Evolutionary conservation across 306 rosid genomes (phyloP).

Genomic region (Castanea sativa): DNA sequence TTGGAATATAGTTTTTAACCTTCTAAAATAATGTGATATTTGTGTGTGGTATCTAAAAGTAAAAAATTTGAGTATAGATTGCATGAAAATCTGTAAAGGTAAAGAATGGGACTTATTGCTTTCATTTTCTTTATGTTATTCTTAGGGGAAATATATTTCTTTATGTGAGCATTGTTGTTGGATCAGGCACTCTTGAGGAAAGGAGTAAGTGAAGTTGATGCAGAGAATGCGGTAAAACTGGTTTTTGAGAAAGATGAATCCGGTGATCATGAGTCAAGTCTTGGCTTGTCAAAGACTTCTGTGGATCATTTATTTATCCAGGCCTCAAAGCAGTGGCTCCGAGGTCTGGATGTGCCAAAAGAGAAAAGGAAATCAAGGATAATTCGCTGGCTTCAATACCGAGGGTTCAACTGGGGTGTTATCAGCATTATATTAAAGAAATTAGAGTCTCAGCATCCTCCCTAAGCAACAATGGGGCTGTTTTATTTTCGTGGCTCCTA

Average conservation of each 20-base stretch:
- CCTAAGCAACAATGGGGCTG: conserved; percentile 31
- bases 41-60: not conserved
- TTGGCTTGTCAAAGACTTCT: conserved; percentile 43
- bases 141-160: conserved; percentile 3
- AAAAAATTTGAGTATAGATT: not conserved
- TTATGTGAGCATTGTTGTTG: conserved; percentile 26
- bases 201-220: conserved; percentile 74
- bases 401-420: conserved; percentile 75
- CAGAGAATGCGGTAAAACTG: conserved; percentile 70
- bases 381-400: conserved; percentile 78
- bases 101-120: not conserved
- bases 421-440: conserved; percentile 54
- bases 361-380: conserved; percentile 80
- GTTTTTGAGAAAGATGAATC: conserved; percentile 44
- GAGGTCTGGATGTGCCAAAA: conserved; percentile 48
- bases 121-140: conserved; percentile 1
- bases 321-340: conserved; percentile 86
- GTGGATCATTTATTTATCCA: conserved; percentile 64
- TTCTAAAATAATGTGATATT: not conserved
- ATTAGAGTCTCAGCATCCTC: conserved; percentile 49
- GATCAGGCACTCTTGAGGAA: conserved; percentile 75
- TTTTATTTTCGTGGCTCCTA: conserved; percentile 14
- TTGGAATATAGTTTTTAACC: not conserved
- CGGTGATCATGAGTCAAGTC: conserved; percentile 20
- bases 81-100: not conserved